Percentiles rank a stretch among this genome's conserved stretches.
phyloP scores from a whole-genome alignment of 2,329 filamentous ascomycete genomes.

The Talaromyces marneffei region DNA sequence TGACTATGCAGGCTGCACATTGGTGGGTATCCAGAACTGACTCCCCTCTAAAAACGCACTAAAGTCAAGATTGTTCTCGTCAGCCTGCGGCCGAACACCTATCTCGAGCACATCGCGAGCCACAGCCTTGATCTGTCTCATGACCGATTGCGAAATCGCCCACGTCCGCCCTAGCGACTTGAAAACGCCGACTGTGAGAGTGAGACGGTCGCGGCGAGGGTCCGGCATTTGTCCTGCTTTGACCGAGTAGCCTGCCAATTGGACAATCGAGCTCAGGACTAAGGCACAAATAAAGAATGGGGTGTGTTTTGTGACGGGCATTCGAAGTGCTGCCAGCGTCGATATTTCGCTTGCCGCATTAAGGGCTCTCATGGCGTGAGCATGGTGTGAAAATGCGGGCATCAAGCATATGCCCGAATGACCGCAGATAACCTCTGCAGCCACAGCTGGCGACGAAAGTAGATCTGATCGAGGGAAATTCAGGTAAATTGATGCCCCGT shows the following conservation, averaged over 20 bases:
- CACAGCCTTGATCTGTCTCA: slow-evolving; percentile 68
- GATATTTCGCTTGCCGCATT: slow-evolving; percentile 73
- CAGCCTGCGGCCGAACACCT: slow-evolving; percentile 32
- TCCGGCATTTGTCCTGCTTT: slow-evolving; percentile 54
- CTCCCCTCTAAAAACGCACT: slow-evolving; percentile 29
- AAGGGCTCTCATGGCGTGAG: slow-evolving; percentile 73
- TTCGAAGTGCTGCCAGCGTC: slow-evolving; percentile 58
- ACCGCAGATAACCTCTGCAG: slow-evolving; percentile 45
- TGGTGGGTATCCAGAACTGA: slow-evolving; percentile 31
- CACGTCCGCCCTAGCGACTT: slow-evolving; percentile 64
- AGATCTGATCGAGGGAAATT: slow-evolving; percentile 75
- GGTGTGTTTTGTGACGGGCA: slow-evolving; percentile 63
- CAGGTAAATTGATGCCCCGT: slow-evolving; percentile 61
- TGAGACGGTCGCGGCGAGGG: slow-evolving; percentile 60
- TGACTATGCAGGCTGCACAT: slow-evolving; percentile 10
- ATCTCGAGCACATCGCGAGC: slow-evolving; percentile 64
- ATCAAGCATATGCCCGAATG: slow-evolving; percentile 34
- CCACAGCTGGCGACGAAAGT: slow-evolving; percentile 47
- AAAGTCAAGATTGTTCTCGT: slow-evolving; percentile 28
- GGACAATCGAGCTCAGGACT: slow-evolving; percentile 72
- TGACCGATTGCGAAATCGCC: slow-evolving; percentile 64
- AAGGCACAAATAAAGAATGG: slow-evolving; percentile 80
- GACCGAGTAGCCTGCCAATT: slow-evolving; percentile 70
- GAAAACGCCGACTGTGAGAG: slow-evolving; percentile 71
- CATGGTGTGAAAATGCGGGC: slow-evolving; percentile 36